Base-by-base conservation (phyloP, 2,329 filamentous ascomycete species). In the Stagonosporopsis cucurbitacearum region DNA sequence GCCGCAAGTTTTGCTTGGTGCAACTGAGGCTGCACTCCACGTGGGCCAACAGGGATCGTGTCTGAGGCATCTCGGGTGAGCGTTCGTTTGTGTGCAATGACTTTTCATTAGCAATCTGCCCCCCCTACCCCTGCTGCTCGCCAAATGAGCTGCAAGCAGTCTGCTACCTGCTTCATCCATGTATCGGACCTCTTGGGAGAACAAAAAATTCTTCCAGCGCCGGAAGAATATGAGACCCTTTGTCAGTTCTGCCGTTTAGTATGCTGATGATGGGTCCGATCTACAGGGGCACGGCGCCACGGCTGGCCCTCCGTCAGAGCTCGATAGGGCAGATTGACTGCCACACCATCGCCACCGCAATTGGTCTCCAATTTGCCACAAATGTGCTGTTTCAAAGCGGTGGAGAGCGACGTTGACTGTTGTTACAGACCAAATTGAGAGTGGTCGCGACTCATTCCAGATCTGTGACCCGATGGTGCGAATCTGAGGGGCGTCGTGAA, bases 61-160 rank as follows among this genome's bases (percentile, higher is more conserved):
- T 54, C 49, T 62, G 53, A 62, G 62, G 43, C 42, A 59, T 56
- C 58, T 57, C 50, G 52, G 56, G 37, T 50, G 51, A 48, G 53
- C 59, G 57, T 49, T 60, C 54, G 62, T 65, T 68, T 66, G 36
- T 22, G 32, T 23, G 33, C 44, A 13, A 23, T 17, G 45, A 59
- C 62, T 65, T 67, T 60, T 61, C 55, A 65, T 68, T 65, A 65
- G 64, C 60, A 67, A 67, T 64, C 56, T 65, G 59, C 65, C 57
- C 57, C 60, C 59, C 56, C 52, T 35, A 36, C 54, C 63, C 62
- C 58, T 67, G 58, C 58, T 44, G 50, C 61, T 48, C 47, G 57
- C 61, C 55, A 58, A 56, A 59, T 59, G 39, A 58, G 43, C 44
- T 41, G 26, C 39, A 50, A 40, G 25, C 46, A 49, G 33, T 15